Evolutionary conservation across 345 rosid species (phyloP).

Genomic region (Anastatica hierochuntica): DNA sequence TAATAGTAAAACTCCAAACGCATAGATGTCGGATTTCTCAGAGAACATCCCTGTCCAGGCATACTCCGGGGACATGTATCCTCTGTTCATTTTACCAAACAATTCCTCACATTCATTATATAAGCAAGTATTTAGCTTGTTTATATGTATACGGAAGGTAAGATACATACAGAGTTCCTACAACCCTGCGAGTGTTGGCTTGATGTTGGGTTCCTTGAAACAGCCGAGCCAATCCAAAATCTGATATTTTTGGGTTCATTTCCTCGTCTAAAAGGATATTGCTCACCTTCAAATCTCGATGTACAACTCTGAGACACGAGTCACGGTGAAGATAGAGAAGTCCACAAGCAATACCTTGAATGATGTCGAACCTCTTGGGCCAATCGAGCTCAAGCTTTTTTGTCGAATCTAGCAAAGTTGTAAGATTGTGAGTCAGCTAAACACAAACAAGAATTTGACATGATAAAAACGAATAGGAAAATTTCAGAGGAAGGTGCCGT

Average conservation of each 20-base stretch:
- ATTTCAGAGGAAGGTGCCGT: neutral
- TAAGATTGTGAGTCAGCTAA: neutral
- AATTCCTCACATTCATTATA: too few relatives aligned
- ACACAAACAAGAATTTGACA: neutral
- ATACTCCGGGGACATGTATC: constrained; percentile 76
- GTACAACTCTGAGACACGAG: constrained; percentile 32
- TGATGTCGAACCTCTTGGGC: constrained; percentile 25
- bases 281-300: constrained; percentile 34
- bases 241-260: constrained; percentile 26
- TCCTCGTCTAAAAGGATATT: constrained; percentile 33
- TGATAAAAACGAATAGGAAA: too few relatives aligned
- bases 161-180: constrained; percentile 36
- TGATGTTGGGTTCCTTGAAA: constrained; percentile 29
- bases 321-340: constrained; percentile 45
- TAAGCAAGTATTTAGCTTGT: neutral
- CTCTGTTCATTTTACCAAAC: constrained; percentile 29
- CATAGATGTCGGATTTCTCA: constrained; percentile 56
- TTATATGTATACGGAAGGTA: neutral
- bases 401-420: constrained; percentile 14
- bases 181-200: constrained; percentile 32
- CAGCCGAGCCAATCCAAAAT: constrained; percentile 40
- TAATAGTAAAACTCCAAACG: constrained; percentile 53
- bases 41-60: constrained; percentile 62
- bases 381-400: constrained; percentile 26
- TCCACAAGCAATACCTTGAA: constrained; percentile 33